Evolutionary conservation across 106 monocot species (phyloP), one percentile per base, ranked within the genome.

Genomic region (Narthecium ossifragum): DNA sequence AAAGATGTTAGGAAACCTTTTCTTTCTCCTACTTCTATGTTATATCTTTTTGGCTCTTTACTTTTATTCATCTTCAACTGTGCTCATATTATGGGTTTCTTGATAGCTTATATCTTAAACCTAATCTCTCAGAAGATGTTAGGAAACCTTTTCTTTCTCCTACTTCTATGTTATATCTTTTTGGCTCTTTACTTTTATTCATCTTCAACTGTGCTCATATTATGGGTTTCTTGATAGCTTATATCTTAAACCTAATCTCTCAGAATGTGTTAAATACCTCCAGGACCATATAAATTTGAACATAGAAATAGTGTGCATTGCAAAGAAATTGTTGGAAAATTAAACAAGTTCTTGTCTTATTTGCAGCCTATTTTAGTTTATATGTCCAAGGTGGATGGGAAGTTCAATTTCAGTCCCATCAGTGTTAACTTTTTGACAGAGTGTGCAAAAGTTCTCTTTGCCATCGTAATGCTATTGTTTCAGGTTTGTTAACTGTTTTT

Each of bases 361-460:
- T 43, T 69, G 69, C 82, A 92, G 91, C 91, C 91, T 32, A 83
- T 92, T 72, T 65, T 92, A 30, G 91, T 92, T 0, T 92, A 66
- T 41, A 86, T 92, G 91, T 86, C 75, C 24, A 92, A 92, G 71
- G 91, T 92, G 46, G 91, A 92, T 72, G 91, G 91, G 62, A 72
- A 62, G 11, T 92, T 92, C 55, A 73, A 80, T 11, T 92, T 92
- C 53, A 92, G 83, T 69, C 91, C 91, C 20, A 77, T 92, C 65
- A 83, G 91, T 60, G 86, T 92, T 33, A 92, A 92, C 51, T 92
- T 92, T 60, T 60, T 92, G 70, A 92, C 91, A 1, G 91, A 92
- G 68, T 62, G 68, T 66, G 58, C 83, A 48, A 92, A 92, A 57
- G 83, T 92, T 54, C 27, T 83, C 3, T 92, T 92, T 66, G 91